A percentile compares a stretch with the other conserved stretches of the same genome.
Evolutionary conservation across 805 yeast genomes (phyloP).

Genomic region (Pichia membranifaciens): DNA sequence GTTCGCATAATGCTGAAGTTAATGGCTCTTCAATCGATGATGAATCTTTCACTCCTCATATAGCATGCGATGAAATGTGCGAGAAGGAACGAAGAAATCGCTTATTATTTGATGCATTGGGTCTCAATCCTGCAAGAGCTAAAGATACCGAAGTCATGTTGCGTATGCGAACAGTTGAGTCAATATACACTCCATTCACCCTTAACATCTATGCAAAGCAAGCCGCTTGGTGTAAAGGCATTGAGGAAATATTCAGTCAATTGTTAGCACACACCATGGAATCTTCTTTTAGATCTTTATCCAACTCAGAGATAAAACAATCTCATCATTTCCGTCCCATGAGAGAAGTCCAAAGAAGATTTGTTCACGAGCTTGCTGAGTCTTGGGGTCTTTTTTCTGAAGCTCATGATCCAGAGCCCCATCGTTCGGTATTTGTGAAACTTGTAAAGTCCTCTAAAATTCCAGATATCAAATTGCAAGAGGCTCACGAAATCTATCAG

Average conservation of each 20-base stretch:
- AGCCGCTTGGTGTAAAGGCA: constrained; percentile 58
- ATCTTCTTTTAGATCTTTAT: constrained; percentile 4
- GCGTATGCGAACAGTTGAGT: constrained; percentile 23
- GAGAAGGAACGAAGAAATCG: constrained; percentile 52
- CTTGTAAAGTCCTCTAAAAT: constrained; percentile 26
- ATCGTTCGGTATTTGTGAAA: constrained; percentile 61
- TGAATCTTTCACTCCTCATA: constrained; percentile 20
- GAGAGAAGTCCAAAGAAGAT: constrained; percentile 61
- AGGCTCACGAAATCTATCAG: constrained; percentile 35
- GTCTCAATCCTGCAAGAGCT: constrained; percentile 14
- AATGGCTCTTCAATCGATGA: neutral
- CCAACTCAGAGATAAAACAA: constrained; percentile 11
- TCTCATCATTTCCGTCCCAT: constrained; percentile 67
- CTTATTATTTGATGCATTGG: constrained; percentile 58
- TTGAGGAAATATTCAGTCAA: constrained; percentile 48
- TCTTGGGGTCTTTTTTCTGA: constrained; percentile 56
- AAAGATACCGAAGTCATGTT: constrained; percentile 19
- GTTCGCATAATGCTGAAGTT: neutral
- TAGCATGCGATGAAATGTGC: constrained; percentile 69
- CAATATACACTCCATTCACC: constrained; percentile 42
- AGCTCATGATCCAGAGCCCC: constrained; percentile 79
- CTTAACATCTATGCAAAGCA: constrained; percentile 49
- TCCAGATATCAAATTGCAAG: constrained; percentile 44
- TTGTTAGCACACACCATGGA: constrained; percentile 27
- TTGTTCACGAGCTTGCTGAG: constrained; percentile 63